A percentile compares a stretch with the other conserved stretches of the same genome.
These are phyloP conservation scores for Vaccinium vitisidaea DNA, from an alignment of 148 eudicot species.

Conservation along the genomic window DNA sequence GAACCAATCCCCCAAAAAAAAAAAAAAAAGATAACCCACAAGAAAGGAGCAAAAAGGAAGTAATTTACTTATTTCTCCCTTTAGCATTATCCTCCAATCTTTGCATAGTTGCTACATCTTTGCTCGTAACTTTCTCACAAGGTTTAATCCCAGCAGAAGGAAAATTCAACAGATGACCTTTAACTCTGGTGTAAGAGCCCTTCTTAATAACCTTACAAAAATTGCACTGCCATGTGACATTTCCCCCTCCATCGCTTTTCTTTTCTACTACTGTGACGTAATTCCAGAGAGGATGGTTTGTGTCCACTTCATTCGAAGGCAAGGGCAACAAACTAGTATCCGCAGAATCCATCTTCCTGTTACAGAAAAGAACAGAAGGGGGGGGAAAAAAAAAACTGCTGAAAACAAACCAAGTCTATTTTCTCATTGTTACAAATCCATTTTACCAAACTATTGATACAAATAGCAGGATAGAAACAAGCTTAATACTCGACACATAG, in stretches of 20 bases:
- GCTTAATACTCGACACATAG: neutral
- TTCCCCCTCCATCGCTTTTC: neutral
- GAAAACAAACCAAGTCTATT: neutral
- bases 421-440: neutral
- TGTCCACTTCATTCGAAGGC: neutral
- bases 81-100: neutral
- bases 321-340: neutral
- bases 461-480: neutral
- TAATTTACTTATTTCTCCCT: neutral
- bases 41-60: neutral
- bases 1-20: neutral
- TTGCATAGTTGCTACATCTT: neutral
- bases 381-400: neutral
- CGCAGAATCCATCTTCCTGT: neutral
- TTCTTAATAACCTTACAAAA: neutral
- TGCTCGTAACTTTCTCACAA: neutral
- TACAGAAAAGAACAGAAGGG: neutral
- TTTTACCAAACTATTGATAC: neutral
- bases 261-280: neutral
- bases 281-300: neutral
- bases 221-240: neutral
- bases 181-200: conserved; percentile 4
- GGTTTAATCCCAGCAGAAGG: neutral
- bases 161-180: neutral
- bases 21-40: neutral